phyloP scores from a whole-genome alignment of 2,329 filamentous ascomycete species.

The Colletotrichum phormii region DNA sequence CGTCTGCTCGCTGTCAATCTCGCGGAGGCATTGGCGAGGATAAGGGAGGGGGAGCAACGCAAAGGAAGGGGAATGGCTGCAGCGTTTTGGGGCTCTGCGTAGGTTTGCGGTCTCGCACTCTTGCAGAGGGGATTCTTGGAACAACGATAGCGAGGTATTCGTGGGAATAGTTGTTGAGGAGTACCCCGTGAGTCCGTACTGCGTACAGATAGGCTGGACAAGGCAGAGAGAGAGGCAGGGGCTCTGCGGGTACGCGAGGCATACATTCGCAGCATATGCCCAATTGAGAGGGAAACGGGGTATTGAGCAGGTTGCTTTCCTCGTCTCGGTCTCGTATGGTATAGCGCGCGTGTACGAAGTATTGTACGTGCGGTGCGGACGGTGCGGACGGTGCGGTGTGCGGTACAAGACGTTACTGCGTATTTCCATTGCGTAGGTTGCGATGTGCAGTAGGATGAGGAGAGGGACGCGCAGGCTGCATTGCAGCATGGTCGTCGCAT shows the following conservation, averaged over 20 bases:
- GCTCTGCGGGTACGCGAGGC: slow-evolving; percentile 17
- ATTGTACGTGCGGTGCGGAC: slow-evolving; percentile 1
- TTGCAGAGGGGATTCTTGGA: neutral
- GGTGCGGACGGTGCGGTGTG: neutral
- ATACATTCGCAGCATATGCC: slow-evolving; percentile 28
- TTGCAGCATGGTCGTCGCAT: neutral
- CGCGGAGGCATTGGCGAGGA: slow-evolving; percentile 11
- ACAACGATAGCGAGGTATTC: slow-evolving; percentile 11
- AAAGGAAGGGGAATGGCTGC: slow-evolving; percentile 4
- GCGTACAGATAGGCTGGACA: neutral
- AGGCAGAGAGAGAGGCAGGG: slow-evolving; percentile 10
- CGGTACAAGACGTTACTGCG: neutral
- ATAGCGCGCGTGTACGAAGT: neutral
- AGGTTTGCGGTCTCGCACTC: neutral
- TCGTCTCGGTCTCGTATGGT: neutral
- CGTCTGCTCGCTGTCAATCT: slow-evolving; percentile 31
- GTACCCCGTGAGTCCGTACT: neutral
- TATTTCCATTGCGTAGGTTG: neutral
- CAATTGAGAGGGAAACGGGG: slow-evolving; percentile 15
- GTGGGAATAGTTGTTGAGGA: neutral
- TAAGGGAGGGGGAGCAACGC: neutral
- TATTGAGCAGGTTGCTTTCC: slow-evolving; percentile 18
- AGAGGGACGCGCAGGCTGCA: neutral
- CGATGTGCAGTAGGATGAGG: neutral
- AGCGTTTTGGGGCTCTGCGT: neutral